These are phyloP conservation scores for Albatrellus ellisii DNA, from an alignment of 768 basidiomycete genomes.

Conservation along the genomic window DNA sequence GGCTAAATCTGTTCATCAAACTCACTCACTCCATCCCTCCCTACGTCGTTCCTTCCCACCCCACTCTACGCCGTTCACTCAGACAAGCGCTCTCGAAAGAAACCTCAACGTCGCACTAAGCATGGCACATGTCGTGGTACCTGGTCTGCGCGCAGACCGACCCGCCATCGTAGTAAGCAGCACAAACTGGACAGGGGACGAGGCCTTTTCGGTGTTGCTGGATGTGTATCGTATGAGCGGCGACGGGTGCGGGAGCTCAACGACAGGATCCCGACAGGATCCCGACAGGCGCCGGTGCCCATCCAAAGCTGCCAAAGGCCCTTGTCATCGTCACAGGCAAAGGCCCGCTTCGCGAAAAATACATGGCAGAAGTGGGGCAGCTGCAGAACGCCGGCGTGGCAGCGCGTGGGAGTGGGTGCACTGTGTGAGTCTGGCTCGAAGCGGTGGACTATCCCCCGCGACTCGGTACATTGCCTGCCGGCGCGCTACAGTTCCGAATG, in stretches of 20 bases:
- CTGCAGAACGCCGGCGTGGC: conserved; percentile 32
- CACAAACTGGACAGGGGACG: conserved; percentile 96
- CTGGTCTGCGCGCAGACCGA: conserved; percentile 51
- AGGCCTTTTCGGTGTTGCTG: conserved; percentile 81
- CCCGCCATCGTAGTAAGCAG: conserved; percentile 84
- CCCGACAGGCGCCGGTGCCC: no score
- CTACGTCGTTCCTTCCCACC: conserved; percentile 18
- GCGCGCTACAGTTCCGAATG: neutral
- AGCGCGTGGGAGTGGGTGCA: conserved; percentile 60
- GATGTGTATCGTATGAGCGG: conserved; percentile 66
- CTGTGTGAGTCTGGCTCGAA: conserved; percentile 76
- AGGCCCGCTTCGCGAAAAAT: conserved; percentile 61
- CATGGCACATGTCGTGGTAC: conserved; percentile 21
- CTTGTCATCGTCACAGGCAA: conserved; percentile 85
- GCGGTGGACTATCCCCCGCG: conserved; percentile 82
- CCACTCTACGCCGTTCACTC: conserved; percentile 8
- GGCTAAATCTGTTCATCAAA: conserved; percentile 40
- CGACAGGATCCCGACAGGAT: no score
- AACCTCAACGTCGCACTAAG: no score
- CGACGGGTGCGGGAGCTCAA: conserved; percentile 25
- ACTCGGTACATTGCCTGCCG: conserved; percentile 37
- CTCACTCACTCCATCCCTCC: conserved; percentile 33
- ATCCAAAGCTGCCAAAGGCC: conserved; percentile 46
- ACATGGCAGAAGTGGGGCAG: conserved; percentile 54
- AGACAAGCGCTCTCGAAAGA: no score